These are phyloP conservation scores for Margaritispora aquatica DNA, from an alignment of 495 filamentous ascomycete species.

Conservation along the genomic window DNA sequence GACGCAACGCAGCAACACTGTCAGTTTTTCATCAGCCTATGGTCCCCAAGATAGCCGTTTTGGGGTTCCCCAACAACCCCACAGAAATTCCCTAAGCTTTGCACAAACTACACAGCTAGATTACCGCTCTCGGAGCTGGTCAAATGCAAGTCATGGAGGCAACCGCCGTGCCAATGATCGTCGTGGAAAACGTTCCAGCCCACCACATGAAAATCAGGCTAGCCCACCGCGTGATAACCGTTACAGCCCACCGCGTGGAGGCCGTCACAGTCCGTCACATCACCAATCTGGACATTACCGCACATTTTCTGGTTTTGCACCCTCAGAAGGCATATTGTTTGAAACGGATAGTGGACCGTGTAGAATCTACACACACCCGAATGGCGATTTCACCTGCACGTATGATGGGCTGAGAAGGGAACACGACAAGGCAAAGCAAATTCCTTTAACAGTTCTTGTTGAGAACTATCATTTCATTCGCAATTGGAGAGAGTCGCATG, in stretches of 20 bases:
- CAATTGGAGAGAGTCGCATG: background rate
- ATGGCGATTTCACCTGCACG: background rate
- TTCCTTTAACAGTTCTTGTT: conserved; percentile 5
- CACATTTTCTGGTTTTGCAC: background rate
- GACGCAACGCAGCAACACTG: too few relatives aligned
- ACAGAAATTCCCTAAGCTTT: too few relatives aligned
- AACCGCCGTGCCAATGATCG: background rate
- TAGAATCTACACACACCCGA: background rate
- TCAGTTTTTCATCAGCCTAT: too few relatives aligned
- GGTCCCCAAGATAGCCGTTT: background rate
- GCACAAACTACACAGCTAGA: background rate
- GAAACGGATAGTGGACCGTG: too few relatives aligned
- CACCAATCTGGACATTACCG: background rate
- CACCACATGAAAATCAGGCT: background rate
- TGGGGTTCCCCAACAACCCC: too few relatives aligned
- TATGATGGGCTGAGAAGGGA: background rate
- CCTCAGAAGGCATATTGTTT: background rate
- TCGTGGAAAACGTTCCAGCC: background rate
- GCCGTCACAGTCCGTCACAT: background rate
- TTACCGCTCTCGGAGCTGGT: conserved; percentile 9
- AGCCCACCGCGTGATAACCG: background rate
- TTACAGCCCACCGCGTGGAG: background rate
- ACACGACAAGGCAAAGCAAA: background rate
- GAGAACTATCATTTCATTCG: background rate
- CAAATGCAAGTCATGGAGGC: conserved; percentile 10